These are phyloP conservation scores for Paecilomyces niveus DNA, from an alignment of 2,329 filamentous ascomycete species.

Conservation along the genomic window DNA sequence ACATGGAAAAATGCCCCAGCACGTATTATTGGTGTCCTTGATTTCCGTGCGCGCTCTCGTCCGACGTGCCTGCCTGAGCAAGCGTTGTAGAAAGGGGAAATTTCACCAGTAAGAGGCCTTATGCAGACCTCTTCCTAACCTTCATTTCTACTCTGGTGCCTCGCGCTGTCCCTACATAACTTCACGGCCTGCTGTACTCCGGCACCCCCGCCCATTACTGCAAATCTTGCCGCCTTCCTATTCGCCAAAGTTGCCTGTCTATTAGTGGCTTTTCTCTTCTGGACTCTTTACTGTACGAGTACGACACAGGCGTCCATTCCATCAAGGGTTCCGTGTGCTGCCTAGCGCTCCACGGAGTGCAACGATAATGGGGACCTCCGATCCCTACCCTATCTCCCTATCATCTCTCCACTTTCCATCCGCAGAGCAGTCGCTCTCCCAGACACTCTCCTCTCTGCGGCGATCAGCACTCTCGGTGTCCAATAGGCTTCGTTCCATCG, in stretches of 20 bases:
- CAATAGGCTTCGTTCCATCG: slow-evolving; percentile 77
- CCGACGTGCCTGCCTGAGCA: background rate
- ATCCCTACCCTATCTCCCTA: slow-evolving; percentile 26
- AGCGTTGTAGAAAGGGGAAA: background rate
- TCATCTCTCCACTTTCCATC: slow-evolving; percentile 48
- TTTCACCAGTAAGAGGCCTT: background rate
- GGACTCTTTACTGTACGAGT: background rate
- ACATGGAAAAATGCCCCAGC: background rate
- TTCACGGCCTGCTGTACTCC: background rate
- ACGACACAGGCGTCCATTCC: background rate
- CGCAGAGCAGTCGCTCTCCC: slow-evolving; percentile 58
- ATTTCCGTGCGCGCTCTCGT: background rate
- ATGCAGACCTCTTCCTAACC: background rate
- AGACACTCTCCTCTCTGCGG: slow-evolving; percentile 64
- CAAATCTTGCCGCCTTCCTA: background rate
- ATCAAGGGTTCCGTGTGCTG: background rate
- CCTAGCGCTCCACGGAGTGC: slow-evolving; percentile 4
- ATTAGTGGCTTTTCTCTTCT: background rate
- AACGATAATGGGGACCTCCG: slow-evolving; percentile 18
- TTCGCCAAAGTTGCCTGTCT: background rate
- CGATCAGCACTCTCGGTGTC: slow-evolving; percentile 68
- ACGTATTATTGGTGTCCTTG: background rate
- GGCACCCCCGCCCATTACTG: background rate
- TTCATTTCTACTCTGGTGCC: background rate
- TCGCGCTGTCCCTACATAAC: background rate